phyloP scores from a whole-genome alignment of 768 basidiomycete species.

The Leucocoprinus sp. region DNA sequence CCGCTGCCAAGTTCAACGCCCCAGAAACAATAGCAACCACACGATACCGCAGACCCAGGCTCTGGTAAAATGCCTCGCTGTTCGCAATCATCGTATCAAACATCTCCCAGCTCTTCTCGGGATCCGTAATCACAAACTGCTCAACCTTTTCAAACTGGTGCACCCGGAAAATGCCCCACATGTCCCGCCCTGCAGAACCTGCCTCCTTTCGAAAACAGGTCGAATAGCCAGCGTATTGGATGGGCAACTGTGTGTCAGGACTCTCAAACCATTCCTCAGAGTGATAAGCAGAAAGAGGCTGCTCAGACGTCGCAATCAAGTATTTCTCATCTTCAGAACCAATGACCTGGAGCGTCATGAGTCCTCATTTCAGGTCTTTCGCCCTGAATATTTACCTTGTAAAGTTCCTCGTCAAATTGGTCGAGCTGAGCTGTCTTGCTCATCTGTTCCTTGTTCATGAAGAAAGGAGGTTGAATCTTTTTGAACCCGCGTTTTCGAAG shows the following conservation, averaged over 20 bases:
- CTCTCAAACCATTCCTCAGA: conserved; percentile 97
- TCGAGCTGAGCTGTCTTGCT: conserved; percentile 95
- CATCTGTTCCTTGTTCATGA: conserved; percentile 99
- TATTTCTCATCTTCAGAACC: conserved; percentile 94
- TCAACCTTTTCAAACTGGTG: conserved; percentile 99
- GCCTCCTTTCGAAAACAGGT: conserved; percentile 99
- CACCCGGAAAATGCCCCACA: conserved; percentile 99
- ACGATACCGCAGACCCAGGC: conserved; percentile 85
- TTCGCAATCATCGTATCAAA: conserved; percentile 86
- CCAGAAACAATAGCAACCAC: conserved; percentile 94
- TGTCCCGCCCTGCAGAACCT: conserved; percentile 93
- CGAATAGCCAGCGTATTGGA: conserved; percentile 81
- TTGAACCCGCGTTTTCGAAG: conserved; percentile 76
- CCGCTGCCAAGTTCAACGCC: conserved; percentile 91
- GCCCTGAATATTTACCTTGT: conserved; percentile 58
- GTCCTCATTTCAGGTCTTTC: not conserved
- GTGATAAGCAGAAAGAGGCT: conserved; percentile 95
- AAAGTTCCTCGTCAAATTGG: conserved; percentile 97
- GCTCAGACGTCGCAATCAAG: conserved; percentile 97
- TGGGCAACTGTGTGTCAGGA: conserved; percentile 86
- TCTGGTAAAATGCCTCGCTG: conserved; percentile 95
- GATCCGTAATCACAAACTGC: conserved; percentile 92
- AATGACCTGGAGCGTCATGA: conserved; percentile 49
- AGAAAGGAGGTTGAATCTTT: conserved; percentile 95
- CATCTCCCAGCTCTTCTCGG: conserved; percentile 90